Conservation (phyloP, 2,329 filamentous ascomycete genomes). For the Exophiala mesophila region DNA sequence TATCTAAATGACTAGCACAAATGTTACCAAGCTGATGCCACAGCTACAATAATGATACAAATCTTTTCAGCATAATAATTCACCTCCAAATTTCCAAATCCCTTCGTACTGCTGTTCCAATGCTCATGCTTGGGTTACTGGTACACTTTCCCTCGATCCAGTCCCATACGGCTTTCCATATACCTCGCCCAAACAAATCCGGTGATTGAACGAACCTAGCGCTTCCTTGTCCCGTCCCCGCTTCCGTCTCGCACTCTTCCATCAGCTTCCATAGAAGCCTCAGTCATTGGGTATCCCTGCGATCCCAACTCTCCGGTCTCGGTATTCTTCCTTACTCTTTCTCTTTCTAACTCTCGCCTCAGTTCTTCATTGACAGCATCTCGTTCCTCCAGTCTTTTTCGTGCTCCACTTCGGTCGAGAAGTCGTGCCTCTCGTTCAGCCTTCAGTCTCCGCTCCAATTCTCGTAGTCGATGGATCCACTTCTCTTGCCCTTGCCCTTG, state of each 20-base stretch:
- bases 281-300: conserved; percentile 3
- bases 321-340: conserved; percentile 38
- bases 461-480: conserved; percentile 79
- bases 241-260: neutral
- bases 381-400: conserved; percentile 73
- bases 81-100: too few relatives aligned
- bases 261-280: conserved; percentile 1
- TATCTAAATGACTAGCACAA: too few relatives aligned
- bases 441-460: conserved; percentile 83
- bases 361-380: conserved; percentile 69
- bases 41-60: conserved; percentile 11
- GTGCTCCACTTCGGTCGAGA: conserved; percentile 76
- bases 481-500: conserved; percentile 57
- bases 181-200: neutral
- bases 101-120: too few relatives aligned
- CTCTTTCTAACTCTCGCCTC: conserved; percentile 58
- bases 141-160: too few relatives aligned
- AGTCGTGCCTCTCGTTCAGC: conserved; percentile 81
- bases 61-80: too few relatives aligned
- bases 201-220: conserved; percentile 20
- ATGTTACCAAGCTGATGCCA: too few relatives aligned
- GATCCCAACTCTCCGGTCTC: conserved; percentile 4
- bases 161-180: neutral
- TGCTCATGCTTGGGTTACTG: too few relatives aligned
- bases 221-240: conserved; percentile 13